Percentiles rank a stretch among this genome's conserved stretches.
These are phyloP conservation scores for Phytophthora pseudosyringae DNA, from an alignment of 352 stramenopile species.

Conservation along the genomic window DNA sequence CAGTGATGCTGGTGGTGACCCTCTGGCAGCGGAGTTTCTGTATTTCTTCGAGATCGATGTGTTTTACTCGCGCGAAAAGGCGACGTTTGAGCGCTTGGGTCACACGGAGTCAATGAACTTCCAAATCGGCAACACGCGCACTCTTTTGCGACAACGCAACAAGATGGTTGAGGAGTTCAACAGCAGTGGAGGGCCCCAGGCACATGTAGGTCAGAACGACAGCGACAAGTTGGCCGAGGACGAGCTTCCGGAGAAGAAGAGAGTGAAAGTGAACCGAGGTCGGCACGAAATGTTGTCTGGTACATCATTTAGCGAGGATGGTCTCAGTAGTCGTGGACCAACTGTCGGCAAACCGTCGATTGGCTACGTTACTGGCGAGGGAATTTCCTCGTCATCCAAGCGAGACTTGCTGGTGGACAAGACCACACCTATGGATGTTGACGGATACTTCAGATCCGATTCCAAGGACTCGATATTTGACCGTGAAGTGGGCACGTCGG, in stretches of 20 bases:
- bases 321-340: conserved; percentile 22
- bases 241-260: conserved; percentile 85
- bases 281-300: conserved; percentile 50
- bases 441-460: conserved; percentile 52
- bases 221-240: conserved; percentile 58
- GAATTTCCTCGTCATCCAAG: conserved; percentile 44
- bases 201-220: conserved; percentile 40
- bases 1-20: conserved; percentile 39
- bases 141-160: conserved; percentile 83
- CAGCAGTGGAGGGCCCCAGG: conserved; percentile 39
- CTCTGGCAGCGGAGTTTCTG: conserved; percentile 65
- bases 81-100: conserved; percentile 63
- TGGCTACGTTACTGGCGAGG: conserved; percentile 46
- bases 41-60: conserved; percentile 91
- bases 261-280: conserved; percentile 55
- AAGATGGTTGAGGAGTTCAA: conserved; percentile 63
- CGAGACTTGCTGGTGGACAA: conserved; percentile 32
- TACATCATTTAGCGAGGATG: conserved; percentile 46
- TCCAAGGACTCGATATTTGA: conserved; percentile 67
- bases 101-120: conserved; percentile 83
- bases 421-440: conserved; percentile 42
- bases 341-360: conserved; percentile 12
- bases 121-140: conserved; percentile 88
- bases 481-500: conserved; percentile 36
- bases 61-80: conserved; percentile 72